These are phyloP conservation scores for Kitagawia praeruptora DNA, from an alignment of 129 eudicot species.

Conservation along the genomic window DNA sequence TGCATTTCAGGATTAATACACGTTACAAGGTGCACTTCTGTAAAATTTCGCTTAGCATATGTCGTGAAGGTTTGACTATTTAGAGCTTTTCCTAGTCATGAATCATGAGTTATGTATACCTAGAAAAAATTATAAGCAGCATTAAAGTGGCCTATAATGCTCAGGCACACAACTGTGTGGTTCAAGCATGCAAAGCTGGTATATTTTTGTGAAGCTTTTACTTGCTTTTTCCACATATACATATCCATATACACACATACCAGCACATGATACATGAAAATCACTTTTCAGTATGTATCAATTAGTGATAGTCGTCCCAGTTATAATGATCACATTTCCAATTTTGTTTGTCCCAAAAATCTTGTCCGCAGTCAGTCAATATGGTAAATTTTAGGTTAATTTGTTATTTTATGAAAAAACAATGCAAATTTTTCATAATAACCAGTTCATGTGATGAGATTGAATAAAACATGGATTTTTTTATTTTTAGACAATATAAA, in stretches of 20 bases:
- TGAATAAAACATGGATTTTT: no score
- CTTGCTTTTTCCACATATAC: background rate
- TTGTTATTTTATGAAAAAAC: no score
- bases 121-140: background rate
- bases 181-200: slow-evolving; percentile 3
- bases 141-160: background rate
- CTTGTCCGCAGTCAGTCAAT: no score
- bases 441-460: no score
- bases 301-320: background rate
- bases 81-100: background rate
- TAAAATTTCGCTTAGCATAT: background rate
- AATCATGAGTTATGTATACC: background rate
- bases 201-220: background rate
- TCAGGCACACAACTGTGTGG: background rate
- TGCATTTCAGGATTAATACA: slow-evolving; percentile 94
- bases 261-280: background rate
- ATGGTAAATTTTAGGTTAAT: no score
- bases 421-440: no score
- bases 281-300: background rate
- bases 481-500: no score
- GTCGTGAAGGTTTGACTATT: background rate
- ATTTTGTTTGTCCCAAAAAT: no score
- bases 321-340: no score
- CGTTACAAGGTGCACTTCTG: slow-evolving; percentile 74
- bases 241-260: no score